Percentiles rank a stretch among this genome's conserved stretches.
Evolutionary conservation across 2,329 filamentous ascomycete genomes (phyloP).

Genomic region (Cytospora mali): DNA sequence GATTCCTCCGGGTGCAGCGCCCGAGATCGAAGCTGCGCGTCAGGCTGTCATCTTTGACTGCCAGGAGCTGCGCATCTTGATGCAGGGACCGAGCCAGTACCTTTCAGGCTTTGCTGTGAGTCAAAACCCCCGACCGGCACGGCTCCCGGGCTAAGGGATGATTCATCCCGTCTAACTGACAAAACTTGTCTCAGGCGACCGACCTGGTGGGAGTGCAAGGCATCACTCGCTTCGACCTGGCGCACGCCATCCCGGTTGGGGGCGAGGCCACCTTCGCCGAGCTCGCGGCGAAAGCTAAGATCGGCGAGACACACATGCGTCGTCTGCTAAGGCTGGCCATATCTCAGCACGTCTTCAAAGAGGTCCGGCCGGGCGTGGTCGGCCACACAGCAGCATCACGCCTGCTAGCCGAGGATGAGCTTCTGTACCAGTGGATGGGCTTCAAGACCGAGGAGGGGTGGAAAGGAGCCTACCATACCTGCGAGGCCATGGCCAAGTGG

Average conservation of each 20-base stretch:
- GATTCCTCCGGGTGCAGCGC: background rate
- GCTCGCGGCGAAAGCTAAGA: constrained; percentile 8
- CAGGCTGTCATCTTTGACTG: constrained; percentile 18
- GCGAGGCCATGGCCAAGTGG: constrained; percentile 13
- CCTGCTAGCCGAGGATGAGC: constrained; percentile 19
- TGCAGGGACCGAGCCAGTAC: constrained; percentile 16
- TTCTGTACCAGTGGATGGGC: constrained; percentile 16
- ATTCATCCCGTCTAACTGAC: background rate
- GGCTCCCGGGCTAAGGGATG: background rate
- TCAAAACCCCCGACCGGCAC: background rate
- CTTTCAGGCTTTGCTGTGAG: constrained; percentile 8
- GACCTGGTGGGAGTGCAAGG: constrained; percentile 8
- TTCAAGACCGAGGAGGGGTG: constrained; percentile 13
- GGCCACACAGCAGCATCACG: constrained; percentile 18
- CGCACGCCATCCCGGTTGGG: background rate
- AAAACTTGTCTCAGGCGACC: background rate
- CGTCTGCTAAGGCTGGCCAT: constrained; percentile 9
- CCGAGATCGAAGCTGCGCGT: constrained; percentile 18
- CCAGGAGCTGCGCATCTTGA: constrained; percentile 15
- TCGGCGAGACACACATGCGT: constrained; percentile 18
- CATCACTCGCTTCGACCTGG: constrained; percentile 16
- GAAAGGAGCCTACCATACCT: constrained; percentile 3
- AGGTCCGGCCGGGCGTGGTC: constrained; percentile 10
- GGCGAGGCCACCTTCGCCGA: constrained; percentile 15
- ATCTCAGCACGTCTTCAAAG: constrained; percentile 16